Evolutionary conservation across 805 yeast species (phyloP).

Genomic region (Saccharomycopsis fodiens): DNA sequence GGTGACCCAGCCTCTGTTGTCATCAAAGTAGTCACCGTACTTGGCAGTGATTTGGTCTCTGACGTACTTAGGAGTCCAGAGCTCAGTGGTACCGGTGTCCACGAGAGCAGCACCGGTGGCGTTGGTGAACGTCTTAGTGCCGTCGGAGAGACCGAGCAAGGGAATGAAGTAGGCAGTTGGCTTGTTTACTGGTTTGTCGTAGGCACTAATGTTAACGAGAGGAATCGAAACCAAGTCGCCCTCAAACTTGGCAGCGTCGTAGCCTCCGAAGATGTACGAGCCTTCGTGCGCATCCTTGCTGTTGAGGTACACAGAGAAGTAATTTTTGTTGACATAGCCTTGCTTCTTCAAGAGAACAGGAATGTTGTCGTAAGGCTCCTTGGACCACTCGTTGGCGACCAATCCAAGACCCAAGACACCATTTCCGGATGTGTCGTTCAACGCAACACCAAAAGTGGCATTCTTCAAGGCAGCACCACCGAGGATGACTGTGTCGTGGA

Average conservation of each 20-base stretch:
- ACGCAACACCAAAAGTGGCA: neutral
- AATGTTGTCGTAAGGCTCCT: slow-evolving; percentile 56
- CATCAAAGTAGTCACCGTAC: slow-evolving; percentile 29
- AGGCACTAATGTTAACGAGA: slow-evolving; percentile 35
- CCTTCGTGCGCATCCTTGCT: slow-evolving; percentile 37
- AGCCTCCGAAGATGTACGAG: slow-evolving; percentile 62
- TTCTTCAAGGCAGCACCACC: neutral
- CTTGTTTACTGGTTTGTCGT: slow-evolving; percentile 31
- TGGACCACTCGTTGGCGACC: slow-evolving; percentile 30
- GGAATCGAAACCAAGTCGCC: slow-evolving; percentile 48
- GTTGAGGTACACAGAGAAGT: slow-evolving; percentile 59
- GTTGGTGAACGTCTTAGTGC: slow-evolving; percentile 18
- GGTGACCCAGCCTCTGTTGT: slow-evolving; percentile 38
- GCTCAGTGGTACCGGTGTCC: slow-evolving; percentile 55
- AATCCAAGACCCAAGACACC: slow-evolving; percentile 71
- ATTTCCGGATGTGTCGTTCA: neutral
- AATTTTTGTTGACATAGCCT: slow-evolving; percentile 47
- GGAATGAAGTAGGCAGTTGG: slow-evolving; percentile 40
- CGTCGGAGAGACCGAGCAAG: slow-evolving; percentile 22
- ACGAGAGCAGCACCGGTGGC: slow-evolving; percentile 33
- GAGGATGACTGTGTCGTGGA: slow-evolving; percentile 7
- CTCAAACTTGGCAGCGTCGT: slow-evolving; percentile 53
- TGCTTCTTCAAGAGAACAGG: slow-evolving; percentile 53
- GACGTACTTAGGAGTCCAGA: slow-evolving; percentile 36
- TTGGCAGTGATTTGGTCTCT: slow-evolving; percentile 23